Evolutionary conservation across 768 basidiomycete genomes (phyloP), one percentile per base, ranked within the genome.

Genomic region (Favolaschia claudopus): DNA sequence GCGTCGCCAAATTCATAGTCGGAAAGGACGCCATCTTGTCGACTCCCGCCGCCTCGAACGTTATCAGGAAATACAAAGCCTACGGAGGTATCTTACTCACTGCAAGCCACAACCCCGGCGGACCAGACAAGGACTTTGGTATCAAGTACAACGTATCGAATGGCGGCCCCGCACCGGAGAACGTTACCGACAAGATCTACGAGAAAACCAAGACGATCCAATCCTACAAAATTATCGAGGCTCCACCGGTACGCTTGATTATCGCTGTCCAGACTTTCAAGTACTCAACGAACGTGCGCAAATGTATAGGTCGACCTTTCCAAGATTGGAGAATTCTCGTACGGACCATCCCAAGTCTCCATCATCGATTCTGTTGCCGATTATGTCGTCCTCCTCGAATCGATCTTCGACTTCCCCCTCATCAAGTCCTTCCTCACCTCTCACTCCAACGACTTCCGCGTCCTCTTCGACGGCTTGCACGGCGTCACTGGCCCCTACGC

Each of bases 101-200:
- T 6, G 97, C 97, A 17, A 91, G 89, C 60, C 97, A 99, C 82
- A 99, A 99, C 76, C 96, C 97, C 17, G 97, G 97, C 52, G 97
- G 97, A 22, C 97, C 97, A n/a, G 85, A 94, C 71, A 91, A 92
- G 68, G 97, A 99, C 76, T 99, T 99, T 73, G 97, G 97, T 44
- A 98, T 99, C 86, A 99, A 99, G 78, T 99, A 97, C 82, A 99
- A 99, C 76, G 91, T 95, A 44, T 89, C 90, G 34, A 99, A 99
- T 67, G 97, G 97, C 60, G 97, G 97, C 4, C 96, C 97, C 19
- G 97, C 97, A 20, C 95, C 97, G 0, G 97, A 99, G 78, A 87
- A 82, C 69, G 89, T 99, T 57, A 99, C 97, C n/a, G 83, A 99
- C 79, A 89, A 88, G 78, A 99, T 99, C 63, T 96, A 84, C 73